phyloP scores from a whole-genome alignment of 129 eudicot genomes.

The Pittosporum tobira region DNA sequence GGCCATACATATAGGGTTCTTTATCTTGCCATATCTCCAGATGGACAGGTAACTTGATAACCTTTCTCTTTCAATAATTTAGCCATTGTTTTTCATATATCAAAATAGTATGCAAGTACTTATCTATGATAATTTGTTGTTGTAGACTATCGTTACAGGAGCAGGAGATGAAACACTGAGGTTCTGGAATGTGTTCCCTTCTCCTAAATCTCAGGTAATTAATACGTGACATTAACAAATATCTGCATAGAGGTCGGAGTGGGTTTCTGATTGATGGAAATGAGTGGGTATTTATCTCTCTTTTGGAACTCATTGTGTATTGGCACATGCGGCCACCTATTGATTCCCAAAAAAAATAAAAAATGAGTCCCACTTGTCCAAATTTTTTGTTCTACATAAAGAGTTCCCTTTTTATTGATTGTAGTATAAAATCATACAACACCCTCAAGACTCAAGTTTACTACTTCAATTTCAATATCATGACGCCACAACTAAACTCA shows the following conservation, averaged over 20 bases:
- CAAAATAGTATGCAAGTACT: not conserved
- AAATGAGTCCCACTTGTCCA: no score
- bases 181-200: slow-evolving; percentile 96
- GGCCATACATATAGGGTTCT: slow-evolving; percentile 93
- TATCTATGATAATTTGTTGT: slow-evolving; percentile 9
- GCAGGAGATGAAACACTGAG: slow-evolving; percentile 98
- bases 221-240: not conserved
- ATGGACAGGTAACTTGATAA: slow-evolving; percentile 63
- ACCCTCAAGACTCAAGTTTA: no score
- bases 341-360: no score
- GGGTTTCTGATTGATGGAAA: not conserved
- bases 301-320: not conserved
- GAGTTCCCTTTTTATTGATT: no score
- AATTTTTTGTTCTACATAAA: no score
- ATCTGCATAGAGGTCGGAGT: not conserved
- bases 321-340: not conserved
- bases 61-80: not conserved
- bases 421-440: no score
- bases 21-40: slow-evolving; percentile 93
- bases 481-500: no score
- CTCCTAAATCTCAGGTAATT: slow-evolving; percentile 82
- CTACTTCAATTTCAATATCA: no score
- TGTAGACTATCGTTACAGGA: slow-evolving; percentile 93
- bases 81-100: not conserved
- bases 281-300: not conserved